These are phyloP conservation scores for Hyphopichia fennica DNA, from an alignment of 1,139 yeast species.

Conservation along the genomic window DNA sequence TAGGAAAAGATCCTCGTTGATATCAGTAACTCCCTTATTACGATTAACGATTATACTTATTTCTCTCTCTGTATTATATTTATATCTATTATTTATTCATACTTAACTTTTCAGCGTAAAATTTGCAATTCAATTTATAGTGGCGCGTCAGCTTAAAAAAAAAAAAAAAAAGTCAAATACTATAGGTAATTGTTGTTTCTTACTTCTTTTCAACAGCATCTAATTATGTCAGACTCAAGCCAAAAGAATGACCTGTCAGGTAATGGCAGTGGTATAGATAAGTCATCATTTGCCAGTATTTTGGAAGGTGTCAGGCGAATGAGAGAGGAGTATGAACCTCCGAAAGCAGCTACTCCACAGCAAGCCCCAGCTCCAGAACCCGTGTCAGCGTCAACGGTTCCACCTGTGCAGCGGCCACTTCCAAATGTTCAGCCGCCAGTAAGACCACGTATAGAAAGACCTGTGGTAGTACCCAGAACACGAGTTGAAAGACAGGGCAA, in stretches of 20 bases:
- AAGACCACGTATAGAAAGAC: conserved; percentile 1
- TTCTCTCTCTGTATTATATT: too few relatives aligned
- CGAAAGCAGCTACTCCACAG: conserved; percentile 1
- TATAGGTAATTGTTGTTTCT: too few relatives aligned
- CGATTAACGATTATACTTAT: too few relatives aligned
- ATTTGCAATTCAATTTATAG: too few relatives aligned
- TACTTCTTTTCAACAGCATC: too few relatives aligned
- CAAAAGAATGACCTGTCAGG: neutral
- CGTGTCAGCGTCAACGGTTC: neutral
- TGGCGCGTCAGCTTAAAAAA: too few relatives aligned
- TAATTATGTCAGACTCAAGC: neutral
- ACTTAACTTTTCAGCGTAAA: too few relatives aligned
- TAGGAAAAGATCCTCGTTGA: neutral
- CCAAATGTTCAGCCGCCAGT: neutral
- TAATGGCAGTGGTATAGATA: conserved; percentile 26
- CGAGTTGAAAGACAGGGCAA: neutral
- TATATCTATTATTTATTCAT: too few relatives aligned
- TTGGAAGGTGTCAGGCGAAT: conserved; percentile 61
- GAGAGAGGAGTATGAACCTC: conserved; percentile 31
- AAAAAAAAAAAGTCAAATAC: too few relatives aligned
- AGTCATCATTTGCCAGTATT: conserved; percentile 64
- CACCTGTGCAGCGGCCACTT: neutral
- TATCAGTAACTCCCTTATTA: neutral
- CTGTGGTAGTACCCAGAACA: neutral
- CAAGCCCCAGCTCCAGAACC: neutral